A percentile compares a stretch with the other conserved stretches of the same genome.
Conservation (phyloP, 169 alveolate genomes). For the Perkinsus olseni region DNA sequence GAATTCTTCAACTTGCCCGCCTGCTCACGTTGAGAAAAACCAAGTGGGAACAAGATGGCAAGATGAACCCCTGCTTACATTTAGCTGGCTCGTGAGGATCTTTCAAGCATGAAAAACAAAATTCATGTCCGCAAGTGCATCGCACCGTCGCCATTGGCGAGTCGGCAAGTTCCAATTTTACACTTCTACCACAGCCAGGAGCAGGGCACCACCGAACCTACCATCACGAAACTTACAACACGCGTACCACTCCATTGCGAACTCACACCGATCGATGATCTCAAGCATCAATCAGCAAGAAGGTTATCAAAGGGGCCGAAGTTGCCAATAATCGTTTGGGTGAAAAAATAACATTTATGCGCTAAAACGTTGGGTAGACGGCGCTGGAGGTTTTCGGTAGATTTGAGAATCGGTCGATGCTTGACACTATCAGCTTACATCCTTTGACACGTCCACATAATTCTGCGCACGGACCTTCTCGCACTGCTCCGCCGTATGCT, state of each 20-base stretch:
- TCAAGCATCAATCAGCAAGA: too few relatives aligned
- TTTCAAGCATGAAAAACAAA: not conserved
- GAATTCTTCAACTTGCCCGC: not conserved
- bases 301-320: too few relatives aligned
- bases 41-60: not conserved
- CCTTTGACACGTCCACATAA: not conserved
- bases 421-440: not conserved
- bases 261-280: not conserved
- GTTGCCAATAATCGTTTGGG: not conserved
- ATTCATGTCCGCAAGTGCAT: not conserved
- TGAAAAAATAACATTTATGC: not conserved
- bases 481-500: not conserved
- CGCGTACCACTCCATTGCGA: not conserved
- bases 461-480: not conserved
- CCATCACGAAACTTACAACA: not conserved
- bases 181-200: not conserved
- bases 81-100: not conserved
- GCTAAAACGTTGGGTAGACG: not conserved
- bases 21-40: not conserved
- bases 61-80: not conserved
- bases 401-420: too few relatives aligned
- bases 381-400: too few relatives aligned
- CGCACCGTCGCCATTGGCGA: not conserved
- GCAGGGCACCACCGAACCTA: not conserved
- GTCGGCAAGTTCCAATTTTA: not conserved